Conservation (phyloP, 345 rosid genomes). For the Sonneratia alba region DNA sequence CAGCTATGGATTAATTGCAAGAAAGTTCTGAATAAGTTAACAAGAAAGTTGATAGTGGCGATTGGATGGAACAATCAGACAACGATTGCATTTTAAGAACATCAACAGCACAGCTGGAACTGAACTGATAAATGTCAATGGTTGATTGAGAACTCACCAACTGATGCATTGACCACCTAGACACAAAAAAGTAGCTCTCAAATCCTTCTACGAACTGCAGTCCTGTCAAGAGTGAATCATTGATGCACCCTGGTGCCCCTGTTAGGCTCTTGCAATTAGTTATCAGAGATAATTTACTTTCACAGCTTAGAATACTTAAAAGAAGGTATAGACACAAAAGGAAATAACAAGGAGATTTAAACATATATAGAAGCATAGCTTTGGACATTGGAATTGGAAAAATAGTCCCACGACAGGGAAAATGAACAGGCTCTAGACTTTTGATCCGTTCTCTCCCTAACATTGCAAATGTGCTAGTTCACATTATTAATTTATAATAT, state of each 20-base stretch:
- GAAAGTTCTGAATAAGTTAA: background rate
- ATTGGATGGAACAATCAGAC: background rate
- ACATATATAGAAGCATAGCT: too few species aligned
- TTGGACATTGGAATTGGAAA: background rate
- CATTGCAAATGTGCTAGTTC: too few species aligned
- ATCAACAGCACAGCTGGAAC: too few species aligned
- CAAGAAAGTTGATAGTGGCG: background rate
- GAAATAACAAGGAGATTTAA: background rate
- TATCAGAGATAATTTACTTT: background rate
- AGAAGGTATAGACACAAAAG: background rate
- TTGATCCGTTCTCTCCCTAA: too few species aligned
- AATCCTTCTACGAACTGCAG: slow-evolving; percentile 87
- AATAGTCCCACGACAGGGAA: background rate
- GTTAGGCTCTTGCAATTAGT: slow-evolving; percentile 10
- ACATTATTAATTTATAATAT: too few species aligned
- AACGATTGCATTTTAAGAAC: background rate
- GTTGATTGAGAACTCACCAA: slow-evolving; percentile 44
- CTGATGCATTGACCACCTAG: slow-evolving; percentile 93
- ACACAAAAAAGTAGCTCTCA: slow-evolving; percentile 75
- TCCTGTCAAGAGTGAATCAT: slow-evolving; percentile 80
- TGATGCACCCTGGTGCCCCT: slow-evolving; percentile 90
- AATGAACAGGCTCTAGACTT: too few species aligned
- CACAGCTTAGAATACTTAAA: background rate
- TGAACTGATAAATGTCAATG: too few species aligned
- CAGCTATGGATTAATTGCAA: slow-evolving; percentile 29